Base-by-base conservation (phyloP, 352 stramenopile genomes). In the Pythium phragmiticola region DNA sequence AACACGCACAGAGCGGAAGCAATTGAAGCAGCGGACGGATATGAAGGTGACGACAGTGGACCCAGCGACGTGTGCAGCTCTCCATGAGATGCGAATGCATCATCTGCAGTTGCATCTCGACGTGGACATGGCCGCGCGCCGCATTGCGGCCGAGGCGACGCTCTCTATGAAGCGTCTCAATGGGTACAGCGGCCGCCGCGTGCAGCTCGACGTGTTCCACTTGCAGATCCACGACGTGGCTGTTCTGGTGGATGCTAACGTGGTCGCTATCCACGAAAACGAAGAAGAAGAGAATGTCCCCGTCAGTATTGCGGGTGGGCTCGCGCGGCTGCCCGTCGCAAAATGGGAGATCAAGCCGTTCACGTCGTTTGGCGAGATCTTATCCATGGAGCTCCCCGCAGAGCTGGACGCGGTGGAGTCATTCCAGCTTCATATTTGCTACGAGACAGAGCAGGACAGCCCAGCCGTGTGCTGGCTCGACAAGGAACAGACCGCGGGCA, bases 401-500 rank as follows among this genome's bases (percentile, higher is more conserved):
- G 21, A 43, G 12, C 6, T 70, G n/a, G 26, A 34, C 9, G 14
- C 45, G 9, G 72, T 76, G 4, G 45, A 66, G 39, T 59, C 76
- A 17, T 70, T 85, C 19, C 33, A 65, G 28, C 57, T 92, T 41
- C 60, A 60, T 45, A 80, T 94, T 49, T 61, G 76, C 45, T 95
- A 95, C 72, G 70, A 86, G 52, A 91, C 79, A 17, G 48, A 84
- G 7, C 46, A 57, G 3, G 76, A 86, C n/a, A 92, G 81, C 39
- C 82, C 84, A 0, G 84, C 81, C 7, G 82, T 95, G 33, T 92
- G 84, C 58, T 95, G 87, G 87, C 77, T 95, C 11, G 72, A 82
- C n/a, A 83, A 84, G 63, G 76, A 92, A 73, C 87, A 95, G 62
- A 95, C 87, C 2, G 84, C 87, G 13, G 87, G 85, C 60, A 92